phyloP scores from a whole-genome alignment of 306 rosid species.

The Castanospermum australe region DNA sequence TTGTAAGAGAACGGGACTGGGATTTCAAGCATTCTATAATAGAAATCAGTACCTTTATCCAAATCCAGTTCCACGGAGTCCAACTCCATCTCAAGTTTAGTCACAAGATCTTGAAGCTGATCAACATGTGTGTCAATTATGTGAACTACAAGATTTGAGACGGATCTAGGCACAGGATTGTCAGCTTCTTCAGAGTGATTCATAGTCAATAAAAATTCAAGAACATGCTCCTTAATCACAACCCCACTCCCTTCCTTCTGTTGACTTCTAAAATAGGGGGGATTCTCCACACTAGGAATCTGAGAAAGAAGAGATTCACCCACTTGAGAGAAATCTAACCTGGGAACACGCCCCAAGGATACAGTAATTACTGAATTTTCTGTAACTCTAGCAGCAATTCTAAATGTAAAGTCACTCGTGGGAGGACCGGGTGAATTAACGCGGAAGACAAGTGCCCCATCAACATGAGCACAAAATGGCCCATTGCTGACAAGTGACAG shows the following conservation, averaged over 20 bases:
- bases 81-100: conserved; percentile 92
- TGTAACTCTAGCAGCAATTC: conserved; percentile 87
- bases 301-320: conserved; percentile 87
- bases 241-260: conserved; percentile 54
- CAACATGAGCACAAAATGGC: conserved; percentile 94
- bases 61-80: conserved; percentile 83
- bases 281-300: conserved; percentile 83
- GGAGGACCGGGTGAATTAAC: conserved; percentile 95
- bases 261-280: conserved; percentile 48
- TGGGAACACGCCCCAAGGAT: conserved; percentile 88
- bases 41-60: conserved; percentile 76
- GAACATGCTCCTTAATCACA: conserved; percentile 92
- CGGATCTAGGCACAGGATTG: conserved; percentile 86
- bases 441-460: conserved; percentile 88
- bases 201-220: conserved; percentile 90
- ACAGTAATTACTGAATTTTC: conserved; percentile 84
- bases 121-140: conserved; percentile 90
- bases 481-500: conserved; percentile 98
- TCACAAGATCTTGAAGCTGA: conserved; percentile 91
- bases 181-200: conserved; percentile 98
- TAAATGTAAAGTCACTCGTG: conserved; percentile 78
- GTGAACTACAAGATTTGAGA: conserved; percentile 84
- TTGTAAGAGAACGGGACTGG: not conserved
- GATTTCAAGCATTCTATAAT: not conserved
- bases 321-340: conserved; percentile 79